Evolutionary conservation across 2,329 filamentous ascomycete species (phyloP), one percentile per base, ranked within the genome.

Genomic region (Chrysosporium queenslandicum): DNA sequence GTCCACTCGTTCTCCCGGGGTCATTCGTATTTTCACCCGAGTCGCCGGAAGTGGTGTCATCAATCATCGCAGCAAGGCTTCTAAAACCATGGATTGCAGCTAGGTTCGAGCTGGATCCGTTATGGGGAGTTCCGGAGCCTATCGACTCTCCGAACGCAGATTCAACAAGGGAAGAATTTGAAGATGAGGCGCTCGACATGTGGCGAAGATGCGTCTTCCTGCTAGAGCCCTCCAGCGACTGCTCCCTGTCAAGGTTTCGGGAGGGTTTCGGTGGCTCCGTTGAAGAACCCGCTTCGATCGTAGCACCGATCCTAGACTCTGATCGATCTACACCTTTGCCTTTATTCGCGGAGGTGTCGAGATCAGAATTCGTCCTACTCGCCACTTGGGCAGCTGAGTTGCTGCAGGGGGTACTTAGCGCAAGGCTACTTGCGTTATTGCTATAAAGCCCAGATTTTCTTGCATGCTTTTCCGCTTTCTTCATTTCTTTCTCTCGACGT

Each of bases 61-160:
- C 86, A 27, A 96, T 86, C 66, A 94, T 87, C 56, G 87, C 86
- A 1, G 87, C 86, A 20, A 97, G 72, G 59, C 88, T 95, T 52
- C 82, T 78, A 64, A 96, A 96, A 66, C 95, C 96, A 69, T 94
- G 92, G 79, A 95, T 81, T 2, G 88, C 81, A 64, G 96, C 90
- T 0, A 77, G 71, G 42, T 76, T 75, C 3, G 73, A 62, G 51
- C 73, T 77, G 4, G 69, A 70, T 58, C 70, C 70, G 12, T 76
- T 74, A 3, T 75, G 72, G 1, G 73, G 74, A 43, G 74, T 77
- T 27, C 73, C 78, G 1, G 74, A 72, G 1, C 75, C 72, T 2
- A 60, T 49, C 18, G 63, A 64, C 20, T 71, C 69, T 2, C 66
- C 66, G 0, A 66, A 54, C 9, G 61, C 63, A 29, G 83, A 86